phyloP scores from a whole-genome alignment of 2,329 filamentous ascomycete species.

The Septoria linicola region DNA sequence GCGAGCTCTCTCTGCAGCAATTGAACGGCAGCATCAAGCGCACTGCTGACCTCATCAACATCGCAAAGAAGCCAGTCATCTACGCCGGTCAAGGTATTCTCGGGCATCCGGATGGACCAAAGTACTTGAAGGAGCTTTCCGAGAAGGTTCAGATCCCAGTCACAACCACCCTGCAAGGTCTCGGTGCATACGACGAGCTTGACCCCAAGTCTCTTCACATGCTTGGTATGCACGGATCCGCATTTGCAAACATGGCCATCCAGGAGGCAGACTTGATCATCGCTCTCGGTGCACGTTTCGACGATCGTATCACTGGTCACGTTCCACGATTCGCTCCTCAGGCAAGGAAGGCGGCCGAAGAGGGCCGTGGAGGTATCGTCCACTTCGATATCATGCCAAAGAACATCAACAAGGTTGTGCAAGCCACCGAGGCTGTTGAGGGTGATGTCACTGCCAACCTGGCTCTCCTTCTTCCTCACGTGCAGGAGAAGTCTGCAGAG shows the following conservation, averaged over 20 bases:
- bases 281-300: conserved; percentile 88
- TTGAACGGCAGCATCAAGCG: conserved; percentile 71
- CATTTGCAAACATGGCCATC: conserved; percentile 97
- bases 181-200: conserved; percentile 89
- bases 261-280: conserved; percentile 96
- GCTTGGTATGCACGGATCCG: conserved; percentile 97
- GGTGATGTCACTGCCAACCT: conserved; percentile 86
- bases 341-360: conserved; percentile 78
- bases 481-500: conserved; percentile 61
- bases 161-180: conserved; percentile 89
- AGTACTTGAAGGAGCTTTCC: conserved; percentile 77
- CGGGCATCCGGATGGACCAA: conserved; percentile 72
- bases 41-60: conserved; percentile 79
- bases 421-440: conserved; percentile 92
- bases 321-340: conserved; percentile 84
- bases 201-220: conserved; percentile 95
- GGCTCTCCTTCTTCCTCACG: conserved; percentile 67
- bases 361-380: conserved; percentile 88
- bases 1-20: conserved; percentile 69
- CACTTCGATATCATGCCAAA: conserved; percentile 99
- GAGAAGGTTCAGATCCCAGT: conserved; percentile 92
- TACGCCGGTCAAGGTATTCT: conserved; percentile 92
- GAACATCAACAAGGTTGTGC: conserved; percentile 99
- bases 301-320: conserved; percentile 86
- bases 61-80: conserved; percentile 89